These are phyloP conservation scores for Zygosaccharomyces sapae DNA, from an alignment of 1,139 yeast genomes.

Conservation along the genomic window DNA sequence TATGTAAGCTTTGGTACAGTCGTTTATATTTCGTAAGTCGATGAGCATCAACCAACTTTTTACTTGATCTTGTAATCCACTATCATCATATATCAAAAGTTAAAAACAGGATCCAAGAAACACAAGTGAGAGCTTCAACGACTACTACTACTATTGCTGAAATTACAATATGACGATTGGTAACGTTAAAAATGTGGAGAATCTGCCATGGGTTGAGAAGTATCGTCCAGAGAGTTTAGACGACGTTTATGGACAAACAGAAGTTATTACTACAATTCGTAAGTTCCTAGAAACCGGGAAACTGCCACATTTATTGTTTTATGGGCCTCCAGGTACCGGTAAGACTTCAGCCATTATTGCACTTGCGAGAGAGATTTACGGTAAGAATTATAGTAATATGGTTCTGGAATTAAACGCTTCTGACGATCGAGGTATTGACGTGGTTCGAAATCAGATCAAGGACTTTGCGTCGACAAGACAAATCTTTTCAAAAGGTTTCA, in stretches of 20 bases:
- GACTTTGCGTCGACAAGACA: conserved; percentile 93
- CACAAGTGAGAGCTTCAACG: background rate
- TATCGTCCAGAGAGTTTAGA: conserved; percentile 81
- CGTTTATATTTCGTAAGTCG: background rate
- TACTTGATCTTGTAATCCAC: background rate
- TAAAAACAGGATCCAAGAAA: background rate
- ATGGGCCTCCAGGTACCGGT: conserved; percentile 99
- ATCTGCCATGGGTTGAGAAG: conserved; percentile 80
- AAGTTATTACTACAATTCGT: conserved; percentile 75
- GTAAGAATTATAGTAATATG: conserved; percentile 77
- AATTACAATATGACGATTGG: background rate
- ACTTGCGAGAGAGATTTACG: conserved; percentile 86
- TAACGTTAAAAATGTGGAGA: conserved; percentile 31
- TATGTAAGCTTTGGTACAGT: background rate
- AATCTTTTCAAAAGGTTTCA: conserved; percentile 76
- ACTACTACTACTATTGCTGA: background rate
- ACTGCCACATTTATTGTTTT: conserved; percentile 83
- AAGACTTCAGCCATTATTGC: conserved; percentile 93
- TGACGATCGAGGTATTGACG: conserved; percentile 94
- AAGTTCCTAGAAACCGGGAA: conserved; percentile 79
- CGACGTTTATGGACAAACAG: conserved; percentile 89
- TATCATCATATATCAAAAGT: background rate
- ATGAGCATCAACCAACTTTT: background rate
- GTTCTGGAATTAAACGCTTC: conserved; percentile 93
- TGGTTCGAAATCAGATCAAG: conserved; percentile 87